A percentile compares a stretch with the other conserved stretches of the same genome.
Conservation (phyloP, 495 filamentous ascomycete genomes). For the Annulohypoxylon bovei region DNA sequence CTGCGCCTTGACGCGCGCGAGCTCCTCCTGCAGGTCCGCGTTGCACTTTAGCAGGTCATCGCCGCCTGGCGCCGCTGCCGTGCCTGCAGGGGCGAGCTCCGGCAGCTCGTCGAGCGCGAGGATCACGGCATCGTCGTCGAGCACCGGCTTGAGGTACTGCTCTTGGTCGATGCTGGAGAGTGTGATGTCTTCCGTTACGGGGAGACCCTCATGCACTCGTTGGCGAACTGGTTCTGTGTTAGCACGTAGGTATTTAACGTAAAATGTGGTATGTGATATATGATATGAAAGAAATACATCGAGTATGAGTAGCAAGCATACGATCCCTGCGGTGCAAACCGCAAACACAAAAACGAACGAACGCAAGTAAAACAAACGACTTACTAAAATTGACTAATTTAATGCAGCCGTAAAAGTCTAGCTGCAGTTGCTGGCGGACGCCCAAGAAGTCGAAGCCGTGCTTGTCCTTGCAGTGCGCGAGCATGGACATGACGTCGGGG, state of each 20-base stretch:
- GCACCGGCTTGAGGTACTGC: slow-evolving; percentile 77
- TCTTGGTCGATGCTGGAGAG: slow-evolving; percentile 74
- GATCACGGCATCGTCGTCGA: slow-evolving; percentile 91
- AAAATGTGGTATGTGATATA: not conserved
- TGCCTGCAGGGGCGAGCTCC: slow-evolving; percentile 43
- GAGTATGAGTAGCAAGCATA: not conserved
- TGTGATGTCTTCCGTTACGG: slow-evolving; percentile 64
- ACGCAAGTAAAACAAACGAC: slow-evolving; percentile 23
- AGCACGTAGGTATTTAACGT: slow-evolving; percentile 3
- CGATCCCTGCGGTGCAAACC: not conserved
- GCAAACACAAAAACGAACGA: not conserved
- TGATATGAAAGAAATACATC: not conserved
- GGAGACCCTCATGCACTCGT: slow-evolving; percentile 56
- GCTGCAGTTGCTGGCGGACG: slow-evolving; percentile 67
- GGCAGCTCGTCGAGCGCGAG: slow-evolving; percentile 83
- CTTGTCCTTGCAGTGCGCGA: slow-evolving; percentile 75
- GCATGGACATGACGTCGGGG: slow-evolving; percentile 70
- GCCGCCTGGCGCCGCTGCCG: slow-evolving; percentile 52
- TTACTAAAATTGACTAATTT: slow-evolving; percentile 84
- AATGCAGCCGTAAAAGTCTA: slow-evolving; percentile 85
- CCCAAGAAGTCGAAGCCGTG: slow-evolving; percentile 78
- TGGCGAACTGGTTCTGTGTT: slow-evolving; percentile 49
- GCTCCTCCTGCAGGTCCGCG: slow-evolving; percentile 72
- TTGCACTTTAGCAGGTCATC: slow-evolving; percentile 65
- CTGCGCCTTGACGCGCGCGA: slow-evolving; percentile 70